Evolutionary conservation across 1,284 basidiomycete genomes (phyloP), one percentile per base, ranked within the genome.

Genomic region (Pseudozyma flocculosa): DNA sequence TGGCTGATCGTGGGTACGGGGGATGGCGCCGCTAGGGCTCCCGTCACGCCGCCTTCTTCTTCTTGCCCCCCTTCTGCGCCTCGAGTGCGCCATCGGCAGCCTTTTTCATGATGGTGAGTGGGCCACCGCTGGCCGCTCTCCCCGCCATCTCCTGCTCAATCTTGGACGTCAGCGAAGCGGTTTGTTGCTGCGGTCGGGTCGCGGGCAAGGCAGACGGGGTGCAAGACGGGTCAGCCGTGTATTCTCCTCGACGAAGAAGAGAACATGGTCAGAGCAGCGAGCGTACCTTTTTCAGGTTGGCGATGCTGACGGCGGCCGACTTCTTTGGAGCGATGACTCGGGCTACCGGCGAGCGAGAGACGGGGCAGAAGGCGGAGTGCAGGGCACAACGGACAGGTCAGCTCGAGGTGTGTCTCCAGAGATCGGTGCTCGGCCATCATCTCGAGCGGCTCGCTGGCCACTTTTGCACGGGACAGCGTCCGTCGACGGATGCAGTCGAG

Each of bases 61-160:
- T 56, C 42, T 61, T 54, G 22, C 11, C 26, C 11, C 26, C 11
- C 26, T 29, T 29, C 26, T 29, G 26, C 26, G 26, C 26, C 26
- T 29, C 26, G 5, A 11, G 7, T 11, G 26, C 26, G 19, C 83
- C 85, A 42, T 96, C 96, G 81, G 93, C 89, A 36, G 85, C 97
- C 68, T 90, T 91, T 41, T 94, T 92, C 37, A 85, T 97, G 73
- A 96, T 93, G 29, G 92, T 92, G 18, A 69, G 48, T 5, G 66
- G 66, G 2, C 66, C 66, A 36, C 66, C 66, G 24, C 61, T 61
- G 32, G 59, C 50, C 1, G 66, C 66, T 24, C 66, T 41, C 43
- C 62, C 55, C 36, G 61, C 66, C 66, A 69, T 69, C 44, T 69
- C 66, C 30, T 57, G 50, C 46, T 69, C 66, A 44, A 69, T 69